These are phyloP conservation scores for Wallemia mellicola DNA, from an alignment of 1,284 basidiomycete genomes.

Conservation along the genomic window DNA sequence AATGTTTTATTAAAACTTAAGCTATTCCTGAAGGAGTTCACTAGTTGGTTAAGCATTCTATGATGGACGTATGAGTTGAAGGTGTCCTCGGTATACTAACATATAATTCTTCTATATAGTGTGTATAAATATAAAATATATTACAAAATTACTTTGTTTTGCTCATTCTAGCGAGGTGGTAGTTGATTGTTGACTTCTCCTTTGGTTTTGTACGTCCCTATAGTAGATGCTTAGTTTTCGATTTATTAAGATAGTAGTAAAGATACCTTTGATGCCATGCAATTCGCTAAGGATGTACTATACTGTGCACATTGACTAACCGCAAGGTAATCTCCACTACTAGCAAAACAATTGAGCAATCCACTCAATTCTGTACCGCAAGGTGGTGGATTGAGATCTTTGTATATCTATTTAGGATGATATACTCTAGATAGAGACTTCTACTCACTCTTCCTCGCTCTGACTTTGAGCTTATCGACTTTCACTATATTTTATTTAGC, in stretches of 20 bases:
- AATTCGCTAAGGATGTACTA: neutral
- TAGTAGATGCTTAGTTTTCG: neutral
- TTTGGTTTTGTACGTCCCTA: neutral
- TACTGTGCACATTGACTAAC: neutral
- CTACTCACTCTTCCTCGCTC: neutral
- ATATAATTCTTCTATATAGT: neutral
- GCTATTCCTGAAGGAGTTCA: neutral
- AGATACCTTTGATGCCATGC: neutral
- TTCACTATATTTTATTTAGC: neutral
- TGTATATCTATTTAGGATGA: neutral
- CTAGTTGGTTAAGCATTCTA: neutral
- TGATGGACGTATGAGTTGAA: neutral
- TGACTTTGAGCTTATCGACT: neutral
- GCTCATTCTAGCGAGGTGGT: neutral
- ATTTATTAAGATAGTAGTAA: neutral
- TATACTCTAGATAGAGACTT: neutral
- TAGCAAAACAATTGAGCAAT: neutral
- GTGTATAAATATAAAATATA: neutral
- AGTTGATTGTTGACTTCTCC: neutral
- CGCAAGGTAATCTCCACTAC: neutral
- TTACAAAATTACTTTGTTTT: neutral
- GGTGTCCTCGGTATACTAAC: neutral
- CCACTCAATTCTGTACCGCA: neutral
- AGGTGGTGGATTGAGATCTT: neutral
- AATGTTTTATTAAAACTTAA: constrained; percentile 2